Conservation (phyloP, 371 early-diverging fungal species). For the Lichtheimia corymbifera region DNA sequence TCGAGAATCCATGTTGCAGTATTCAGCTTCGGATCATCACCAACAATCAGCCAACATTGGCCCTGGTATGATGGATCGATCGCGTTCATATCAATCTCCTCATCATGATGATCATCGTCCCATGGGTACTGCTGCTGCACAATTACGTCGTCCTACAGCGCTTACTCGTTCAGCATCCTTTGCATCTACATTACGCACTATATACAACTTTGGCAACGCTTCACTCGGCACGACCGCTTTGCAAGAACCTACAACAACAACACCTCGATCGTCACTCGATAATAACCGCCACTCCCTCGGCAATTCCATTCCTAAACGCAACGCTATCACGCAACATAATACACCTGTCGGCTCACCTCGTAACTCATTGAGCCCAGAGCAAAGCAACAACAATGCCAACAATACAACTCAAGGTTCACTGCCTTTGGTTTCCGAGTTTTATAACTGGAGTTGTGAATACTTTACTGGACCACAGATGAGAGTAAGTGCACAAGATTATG, state of each 20-base stretch:
- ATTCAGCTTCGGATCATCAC: slow-evolving; percentile 7
- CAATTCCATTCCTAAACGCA: slow-evolving; percentile 6
- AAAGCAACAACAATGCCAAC: slow-evolving; percentile 8
- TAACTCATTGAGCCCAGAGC: not conserved
- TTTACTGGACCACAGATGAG: slow-evolving; percentile 91
- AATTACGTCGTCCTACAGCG: slow-evolving; percentile 31
- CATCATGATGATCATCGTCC: slow-evolving; percentile 16
- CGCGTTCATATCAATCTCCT: slow-evolving; percentile 22
- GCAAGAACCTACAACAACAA: slow-evolving; percentile 19
- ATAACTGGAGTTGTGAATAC: slow-evolving; percentile 86
- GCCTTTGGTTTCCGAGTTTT: slow-evolving; percentile 66
- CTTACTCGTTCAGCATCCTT: slow-evolving; percentile 51
- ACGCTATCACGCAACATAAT: slow-evolving; percentile 7
- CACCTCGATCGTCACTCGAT: slow-evolving; percentile 8
- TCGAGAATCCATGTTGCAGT: slow-evolving; percentile 29
- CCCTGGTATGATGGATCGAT: slow-evolving; percentile 18
- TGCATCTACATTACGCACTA: slow-evolving; percentile 50
- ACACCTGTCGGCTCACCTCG: slow-evolving; percentile 9
- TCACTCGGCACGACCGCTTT: slow-evolving; percentile 14
- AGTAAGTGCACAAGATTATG: slow-evolving; percentile 33
- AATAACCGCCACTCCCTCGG: slow-evolving; percentile 2
- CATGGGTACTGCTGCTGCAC: slow-evolving; percentile 11
- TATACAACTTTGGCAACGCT: slow-evolving; percentile 48
- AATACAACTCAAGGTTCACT: slow-evolving; percentile 23
- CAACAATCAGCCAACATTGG: slow-evolving; percentile 7